Evolutionary conservation across 495 filamentous ascomycete genomes (phyloP).

Genomic region (Amorphotheca resinae): DNA sequence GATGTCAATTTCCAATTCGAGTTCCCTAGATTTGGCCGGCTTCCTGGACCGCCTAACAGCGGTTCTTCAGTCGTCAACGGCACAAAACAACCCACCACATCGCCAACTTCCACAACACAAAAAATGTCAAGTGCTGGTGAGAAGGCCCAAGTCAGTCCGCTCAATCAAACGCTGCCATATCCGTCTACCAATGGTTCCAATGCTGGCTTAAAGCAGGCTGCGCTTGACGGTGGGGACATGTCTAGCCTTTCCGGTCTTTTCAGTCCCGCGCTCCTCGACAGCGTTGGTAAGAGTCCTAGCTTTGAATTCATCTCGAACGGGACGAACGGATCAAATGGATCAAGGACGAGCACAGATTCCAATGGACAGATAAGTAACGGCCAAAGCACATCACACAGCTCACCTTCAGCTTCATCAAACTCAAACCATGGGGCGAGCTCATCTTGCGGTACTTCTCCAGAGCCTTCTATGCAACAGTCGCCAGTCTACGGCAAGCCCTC

Average conservation of each 20-base stretch:
- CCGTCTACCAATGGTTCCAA: slow-evolving; percentile 4
- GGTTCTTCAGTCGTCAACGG: slow-evolving; percentile 4
- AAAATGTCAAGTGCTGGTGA: slow-evolving; percentile 10
- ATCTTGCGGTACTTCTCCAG: slow-evolving; percentile 63
- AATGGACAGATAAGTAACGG: slow-evolving; percentile 30
- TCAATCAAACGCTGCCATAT: slow-evolving; percentile 13
- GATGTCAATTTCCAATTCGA: slow-evolving; percentile 81
- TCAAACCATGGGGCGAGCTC: slow-evolving; percentile 46
- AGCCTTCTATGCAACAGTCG: slow-evolving; percentile 38
- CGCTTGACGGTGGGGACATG: slow-evolving; percentile 17
- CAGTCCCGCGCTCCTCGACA: slow-evolving; percentile 32
- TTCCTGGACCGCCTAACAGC: slow-evolving; percentile 46
- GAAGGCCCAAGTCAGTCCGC: slow-evolving; percentile 13
- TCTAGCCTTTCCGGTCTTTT: slow-evolving; percentile 29
- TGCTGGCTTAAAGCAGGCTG: slow-evolving; percentile 6
- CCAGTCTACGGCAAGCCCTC: slow-evolving; percentile 45
- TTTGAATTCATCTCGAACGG: slow-evolving; percentile 20
- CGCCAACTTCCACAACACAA: slow-evolving; percentile 6
- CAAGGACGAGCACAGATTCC: slow-evolving; percentile 47
- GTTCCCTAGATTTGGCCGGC: slow-evolving; percentile 78
- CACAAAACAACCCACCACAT: slow-evolving; percentile 8
- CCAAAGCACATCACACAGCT: slow-evolving; percentile 30
- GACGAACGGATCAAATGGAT: slow-evolving; percentile 13
- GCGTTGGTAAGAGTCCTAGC: slow-evolving; percentile 22
- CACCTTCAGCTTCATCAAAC: slow-evolving; percentile 51